Evolutionary conservation across 2,329 filamentous ascomycete genomes (phyloP).

Genomic region (Alternaria brassicicola): DNA sequence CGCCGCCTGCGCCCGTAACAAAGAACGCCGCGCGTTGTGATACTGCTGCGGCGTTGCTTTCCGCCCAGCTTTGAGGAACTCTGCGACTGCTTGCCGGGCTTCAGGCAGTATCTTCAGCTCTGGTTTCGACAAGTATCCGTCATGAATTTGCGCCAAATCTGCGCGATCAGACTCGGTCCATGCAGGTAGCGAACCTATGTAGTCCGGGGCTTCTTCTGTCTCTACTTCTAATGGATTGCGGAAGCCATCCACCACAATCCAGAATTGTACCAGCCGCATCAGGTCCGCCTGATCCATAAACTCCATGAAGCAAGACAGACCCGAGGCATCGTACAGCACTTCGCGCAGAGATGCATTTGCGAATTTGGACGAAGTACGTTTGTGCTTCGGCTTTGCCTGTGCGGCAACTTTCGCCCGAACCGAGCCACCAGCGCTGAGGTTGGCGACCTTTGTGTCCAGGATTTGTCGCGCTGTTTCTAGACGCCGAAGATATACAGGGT

Average conservation of each 20-base stretch:
- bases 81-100: constrained; percentile 71
- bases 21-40: constrained; percentile 77
- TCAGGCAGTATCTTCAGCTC: constrained; percentile 78
- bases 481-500: constrained; percentile 84
- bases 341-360: constrained; percentile 81
- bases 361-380: constrained; percentile 64
- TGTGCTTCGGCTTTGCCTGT: constrained; percentile 47
- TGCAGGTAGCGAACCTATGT: constrained; percentile 56
- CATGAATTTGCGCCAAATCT: constrained; percentile 89
- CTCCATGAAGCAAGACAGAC: constrained; percentile 98
- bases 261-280: constrained; percentile 94
- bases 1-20: constrained; percentile 80
- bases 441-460: constrained; percentile 85
- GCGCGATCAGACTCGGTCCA: constrained; percentile 86
- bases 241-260: constrained; percentile 96
- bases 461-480: constrained; percentile 91
- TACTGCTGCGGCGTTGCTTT: constrained; percentile 82
- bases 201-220: constrained; percentile 67
- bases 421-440: constrained; percentile 72
- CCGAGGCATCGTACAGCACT: constrained; percentile 86
- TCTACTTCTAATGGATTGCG: constrained; percentile 91
- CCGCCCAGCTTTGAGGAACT: constrained; percentile 79
- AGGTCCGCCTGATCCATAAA: constrained; percentile 93
- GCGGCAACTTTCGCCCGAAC: constrained; percentile 49
- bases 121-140: constrained; percentile 81